phyloP scores from a whole-genome alignment of 257 asterid species.

The Solanum chilense region DNA sequence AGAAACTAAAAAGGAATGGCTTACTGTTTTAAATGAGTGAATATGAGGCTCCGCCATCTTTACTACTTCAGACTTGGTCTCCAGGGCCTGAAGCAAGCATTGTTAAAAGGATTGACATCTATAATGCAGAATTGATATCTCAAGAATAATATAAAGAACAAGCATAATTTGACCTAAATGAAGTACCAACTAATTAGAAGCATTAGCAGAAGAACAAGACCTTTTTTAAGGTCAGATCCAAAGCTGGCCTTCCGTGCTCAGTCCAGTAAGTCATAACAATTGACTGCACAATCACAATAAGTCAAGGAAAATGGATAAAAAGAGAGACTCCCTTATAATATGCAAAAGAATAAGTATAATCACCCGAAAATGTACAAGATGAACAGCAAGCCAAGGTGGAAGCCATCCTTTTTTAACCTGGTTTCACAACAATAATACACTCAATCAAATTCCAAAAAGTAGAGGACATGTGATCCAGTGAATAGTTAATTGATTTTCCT shows the following conservation, averaged over 20 bases:
- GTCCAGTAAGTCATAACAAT: constrained; percentile 23
- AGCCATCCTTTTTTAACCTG: constrained; percentile 35
- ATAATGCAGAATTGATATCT: not conserved
- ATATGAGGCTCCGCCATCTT: constrained; percentile 23
- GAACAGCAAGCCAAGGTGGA: constrained; percentile 34
- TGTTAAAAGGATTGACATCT: not conserved
- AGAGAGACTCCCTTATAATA: not conserved
- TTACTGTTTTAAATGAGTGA: constrained; percentile 18
- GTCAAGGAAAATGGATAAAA: constrained; percentile 6
- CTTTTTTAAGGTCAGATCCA: constrained; percentile 23
- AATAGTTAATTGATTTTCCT: not conserved
- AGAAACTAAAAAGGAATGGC: not conserved
- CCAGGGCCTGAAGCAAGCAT: constrained; percentile 20
- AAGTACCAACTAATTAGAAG: not conserved
- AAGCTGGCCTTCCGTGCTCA: constrained; percentile 24
- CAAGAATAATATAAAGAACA: not conserved
- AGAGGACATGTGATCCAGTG: not conserved
- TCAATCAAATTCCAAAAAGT: not conserved
- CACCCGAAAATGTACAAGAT: constrained; percentile 28
- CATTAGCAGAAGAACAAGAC: constrained; percentile 1
- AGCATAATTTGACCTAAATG: not conserved
- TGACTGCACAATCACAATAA: constrained; percentile 23
- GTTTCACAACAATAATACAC: not conserved
- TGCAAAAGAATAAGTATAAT: not conserved
- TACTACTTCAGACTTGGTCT: constrained; percentile 17